Conservation (phyloP, 1,284 basidiomycete species). For the Puccinia coronata region DNA sequence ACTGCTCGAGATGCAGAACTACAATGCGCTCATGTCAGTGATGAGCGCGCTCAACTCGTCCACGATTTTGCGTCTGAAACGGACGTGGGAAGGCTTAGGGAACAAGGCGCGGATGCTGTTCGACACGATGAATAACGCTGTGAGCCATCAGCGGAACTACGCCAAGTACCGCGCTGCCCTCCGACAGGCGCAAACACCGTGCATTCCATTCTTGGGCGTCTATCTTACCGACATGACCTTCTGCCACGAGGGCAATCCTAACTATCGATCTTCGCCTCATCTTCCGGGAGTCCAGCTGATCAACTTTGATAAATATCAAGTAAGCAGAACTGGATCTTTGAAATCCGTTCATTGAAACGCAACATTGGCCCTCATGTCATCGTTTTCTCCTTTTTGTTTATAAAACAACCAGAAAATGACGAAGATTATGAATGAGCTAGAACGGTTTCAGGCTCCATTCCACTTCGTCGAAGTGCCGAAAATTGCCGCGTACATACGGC, state of each 20-base stretch:
- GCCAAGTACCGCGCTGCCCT: slow-evolving; percentile 78
- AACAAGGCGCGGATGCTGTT: slow-evolving; percentile 80
- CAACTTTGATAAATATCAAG: slow-evolving; percentile 81
- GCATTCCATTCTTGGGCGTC: slow-evolving; percentile 86
- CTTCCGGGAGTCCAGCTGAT: slow-evolving; percentile 77
- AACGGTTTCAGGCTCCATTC: slow-evolving; percentile 85
- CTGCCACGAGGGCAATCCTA: slow-evolving; percentile 89
- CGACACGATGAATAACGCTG: slow-evolving; percentile 77
- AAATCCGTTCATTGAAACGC: not conserved
- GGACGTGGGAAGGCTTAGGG: slow-evolving; percentile 69
- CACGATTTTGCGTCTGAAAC: slow-evolving; percentile 58
- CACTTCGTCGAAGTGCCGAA: slow-evolving; percentile 79
- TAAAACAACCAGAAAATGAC: slow-evolving; percentile 53
- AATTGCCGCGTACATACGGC: slow-evolving; percentile 71
- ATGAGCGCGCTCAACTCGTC: slow-evolving; percentile 60
- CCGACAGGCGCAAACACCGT: slow-evolving; percentile 74
- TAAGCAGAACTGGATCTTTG: slow-evolving; percentile 62
- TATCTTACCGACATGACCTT: slow-evolving; percentile 92
- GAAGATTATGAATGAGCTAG: slow-evolving; percentile 69
- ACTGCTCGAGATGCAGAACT: slow-evolving; percentile 59
- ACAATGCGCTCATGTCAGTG: slow-evolving; percentile 61
- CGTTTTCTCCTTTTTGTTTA: not conserved
- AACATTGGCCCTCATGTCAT: no score
- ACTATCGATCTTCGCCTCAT: slow-evolving; percentile 71
- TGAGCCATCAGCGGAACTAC: slow-evolving; percentile 88